These are phyloP conservation scores for Pichia sp. DNA, from an alignment of 1,139 yeast species.

Conservation along the genomic window DNA sequence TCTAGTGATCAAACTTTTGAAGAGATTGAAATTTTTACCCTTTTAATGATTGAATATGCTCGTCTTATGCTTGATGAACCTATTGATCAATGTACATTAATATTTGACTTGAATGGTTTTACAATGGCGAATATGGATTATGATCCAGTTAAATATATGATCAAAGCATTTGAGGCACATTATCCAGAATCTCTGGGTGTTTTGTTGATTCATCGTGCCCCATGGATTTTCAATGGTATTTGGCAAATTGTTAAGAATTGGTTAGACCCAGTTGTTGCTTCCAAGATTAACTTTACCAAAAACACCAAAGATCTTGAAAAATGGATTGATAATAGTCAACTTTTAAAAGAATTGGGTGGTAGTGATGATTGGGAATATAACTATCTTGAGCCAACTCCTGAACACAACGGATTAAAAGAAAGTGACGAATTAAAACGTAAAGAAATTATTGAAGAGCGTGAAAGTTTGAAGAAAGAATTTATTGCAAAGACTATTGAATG, in stretches of 20 bases:
- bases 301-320: constrained; percentile 49
- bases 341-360: constrained; percentile 67
- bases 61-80: constrained; percentile 58
- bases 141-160: constrained; percentile 69
- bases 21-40: constrained; percentile 60
- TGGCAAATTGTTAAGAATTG: constrained; percentile 82
- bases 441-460: constrained; percentile 34
- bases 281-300: constrained; percentile 71
- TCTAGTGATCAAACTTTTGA: constrained; percentile 61
- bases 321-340: constrained; percentile 43
- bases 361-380: constrained; percentile 45
- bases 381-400: constrained; percentile 48
- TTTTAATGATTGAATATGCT: constrained; percentile 62
- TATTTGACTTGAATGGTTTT: constrained; percentile 72
- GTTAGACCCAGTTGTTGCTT: constrained; percentile 85
- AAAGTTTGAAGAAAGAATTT: constrained; percentile 39
- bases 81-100: constrained; percentile 60
- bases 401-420: constrained; percentile 36
- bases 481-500: constrained; percentile 57
- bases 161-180: constrained; percentile 74
- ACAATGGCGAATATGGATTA: constrained; percentile 79
- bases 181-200: constrained; percentile 81
- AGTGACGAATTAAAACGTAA: constrained; percentile 33
- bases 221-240: constrained; percentile 81
- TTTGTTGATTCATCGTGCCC: constrained; percentile 76